A percentile compares a stretch with the other conserved stretches of the same genome.
These are phyloP conservation scores for Arthrobotrys entomopaga DNA, from an alignment of 2,329 filamentous ascomycete genomes.

Conservation along the genomic window DNA sequence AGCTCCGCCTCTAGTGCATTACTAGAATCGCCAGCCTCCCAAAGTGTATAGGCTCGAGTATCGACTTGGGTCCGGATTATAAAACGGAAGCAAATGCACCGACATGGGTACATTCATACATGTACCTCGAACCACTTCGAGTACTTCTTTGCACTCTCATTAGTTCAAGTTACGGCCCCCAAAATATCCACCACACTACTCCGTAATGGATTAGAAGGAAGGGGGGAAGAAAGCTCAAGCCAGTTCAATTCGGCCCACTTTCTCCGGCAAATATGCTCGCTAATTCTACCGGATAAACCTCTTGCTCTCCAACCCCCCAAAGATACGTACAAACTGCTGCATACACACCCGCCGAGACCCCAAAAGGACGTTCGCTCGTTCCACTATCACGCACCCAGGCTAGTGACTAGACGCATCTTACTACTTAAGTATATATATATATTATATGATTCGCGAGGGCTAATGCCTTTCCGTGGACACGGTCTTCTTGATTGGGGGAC, in stretches of 20 bases:
- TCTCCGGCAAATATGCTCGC: conserved; percentile 49
- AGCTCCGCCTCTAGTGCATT: too few relatives aligned
- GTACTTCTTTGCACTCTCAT: conserved; percentile 18
- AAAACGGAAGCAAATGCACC: conserved; percentile 7
- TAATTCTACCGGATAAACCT: conserved; percentile 51
- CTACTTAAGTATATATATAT: too few relatives aligned
- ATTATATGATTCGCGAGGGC: conserved; percentile 12
- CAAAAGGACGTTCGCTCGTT: neutral
- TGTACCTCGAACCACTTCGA: conserved; percentile 19
- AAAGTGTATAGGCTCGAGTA: too few relatives aligned
- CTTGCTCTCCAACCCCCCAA: neutral
- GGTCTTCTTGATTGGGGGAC: conserved; percentile 31
- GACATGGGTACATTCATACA: too few relatives aligned
- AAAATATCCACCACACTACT: conserved; percentile 14
- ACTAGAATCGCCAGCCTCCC: too few relatives aligned
- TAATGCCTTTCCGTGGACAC: conserved; percentile 36
- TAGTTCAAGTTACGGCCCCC: conserved; percentile 15
- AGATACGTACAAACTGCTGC: too few relatives aligned
- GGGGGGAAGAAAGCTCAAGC: conserved; percentile 24
- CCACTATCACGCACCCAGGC: neutral
- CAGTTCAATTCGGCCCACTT: conserved; percentile 26
- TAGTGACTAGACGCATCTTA: conserved; percentile 4
- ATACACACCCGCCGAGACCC: neutral
- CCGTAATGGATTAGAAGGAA: too few relatives aligned
- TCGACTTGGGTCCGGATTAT: conserved; percentile 2